Percentiles rank a stretch among this genome's conserved stretches.
phyloP scores from a whole-genome alignment of 495 filamentous ascomycete genomes.

The Hypoxylon lienhwacheense region DNA sequence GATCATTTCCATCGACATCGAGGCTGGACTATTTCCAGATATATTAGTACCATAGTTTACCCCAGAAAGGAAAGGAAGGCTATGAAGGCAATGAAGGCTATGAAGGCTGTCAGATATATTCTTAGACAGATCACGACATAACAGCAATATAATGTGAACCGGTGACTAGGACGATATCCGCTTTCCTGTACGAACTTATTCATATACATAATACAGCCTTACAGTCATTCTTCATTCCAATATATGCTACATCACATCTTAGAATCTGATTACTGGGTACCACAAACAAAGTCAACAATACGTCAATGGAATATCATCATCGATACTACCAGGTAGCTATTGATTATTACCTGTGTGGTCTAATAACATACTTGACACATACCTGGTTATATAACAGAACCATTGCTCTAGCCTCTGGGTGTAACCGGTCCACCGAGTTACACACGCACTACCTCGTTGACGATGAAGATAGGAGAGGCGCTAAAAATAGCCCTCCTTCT shows the following conservation, averaged over 20 bases:
- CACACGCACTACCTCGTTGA: slow-evolving; percentile 6
- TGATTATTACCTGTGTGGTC: no score
- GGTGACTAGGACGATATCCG: not conserved
- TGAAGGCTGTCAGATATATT: no score
- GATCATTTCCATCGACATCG: no score
- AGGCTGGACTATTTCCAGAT: no score
- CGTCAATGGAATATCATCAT: slow-evolving; percentile 1
- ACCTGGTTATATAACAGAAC: slow-evolving; percentile 10
- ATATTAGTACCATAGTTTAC: no score
- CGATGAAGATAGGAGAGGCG: slow-evolving; percentile 5
- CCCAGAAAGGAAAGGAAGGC: no score
- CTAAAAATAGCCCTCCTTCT: slow-evolving; percentile 33
- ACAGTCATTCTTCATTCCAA: slow-evolving; percentile 10
- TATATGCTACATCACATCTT: slow-evolving; percentile 27
- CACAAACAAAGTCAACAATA: no score
- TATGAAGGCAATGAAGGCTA: no score
- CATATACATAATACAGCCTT: slow-evolving; percentile 31
- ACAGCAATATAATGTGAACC: no score
- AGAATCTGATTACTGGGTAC: slow-evolving; percentile 9
- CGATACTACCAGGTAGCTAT: no score
- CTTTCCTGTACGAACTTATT: not conserved
- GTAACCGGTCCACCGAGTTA: not conserved
- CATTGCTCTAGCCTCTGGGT: slow-evolving; percentile 4
- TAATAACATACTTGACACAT: no score
- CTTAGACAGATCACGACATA: not conserved